These are phyloP conservation scores for Alnus glutinosa DNA, from an alignment of 306 rosid species.

Conservation along the genomic window DNA sequence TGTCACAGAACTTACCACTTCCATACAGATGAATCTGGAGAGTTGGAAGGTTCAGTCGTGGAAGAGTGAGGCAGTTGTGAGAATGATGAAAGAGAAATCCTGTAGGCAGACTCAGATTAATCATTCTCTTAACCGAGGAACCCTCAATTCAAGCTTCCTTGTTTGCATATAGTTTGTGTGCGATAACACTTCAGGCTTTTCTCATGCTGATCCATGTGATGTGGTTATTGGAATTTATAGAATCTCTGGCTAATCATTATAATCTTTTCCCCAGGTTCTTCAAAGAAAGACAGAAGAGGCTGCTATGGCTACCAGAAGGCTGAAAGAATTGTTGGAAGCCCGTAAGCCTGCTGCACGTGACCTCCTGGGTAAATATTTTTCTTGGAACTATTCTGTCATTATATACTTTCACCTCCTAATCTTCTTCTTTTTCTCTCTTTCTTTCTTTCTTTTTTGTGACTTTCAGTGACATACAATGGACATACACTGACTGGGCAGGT, in stretches of 20 bases:
- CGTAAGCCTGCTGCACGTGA: slow-evolving; percentile 68
- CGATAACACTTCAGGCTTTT: neutral
- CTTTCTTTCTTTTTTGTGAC: slow-evolving; percentile 20
- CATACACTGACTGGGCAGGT: slow-evolving; percentile 61
- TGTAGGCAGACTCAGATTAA: neutral
- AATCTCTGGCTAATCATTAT: slow-evolving; percentile 15
- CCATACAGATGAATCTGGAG: slow-evolving; percentile 12
- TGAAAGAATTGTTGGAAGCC: slow-evolving; percentile 70
- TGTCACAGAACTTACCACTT: neutral
- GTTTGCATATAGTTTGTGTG: neutral
- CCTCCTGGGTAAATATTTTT: slow-evolving; percentile 48
- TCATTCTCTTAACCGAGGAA: neutral
- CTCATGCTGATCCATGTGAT: slow-evolving; percentile 9
- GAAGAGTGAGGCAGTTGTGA: neutral
- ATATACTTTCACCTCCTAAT: slow-evolving; percentile 30
- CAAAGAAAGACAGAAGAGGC: slow-evolving; percentile 92
- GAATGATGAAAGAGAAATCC: slow-evolving; percentile 2
- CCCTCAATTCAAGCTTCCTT: neutral
- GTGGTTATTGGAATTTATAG: neutral
- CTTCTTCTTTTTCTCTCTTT: slow-evolving; percentile 24
- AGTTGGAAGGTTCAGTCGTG: neutral
- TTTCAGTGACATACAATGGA: slow-evolving; percentile 62
- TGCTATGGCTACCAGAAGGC: slow-evolving; percentile 66
- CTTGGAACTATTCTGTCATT: neutral
- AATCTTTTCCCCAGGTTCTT: slow-evolving; percentile 59